Percentiles rank a stretch among this genome's conserved stretches.
Evolutionary conservation across 371 early-diverging fungal genomes (phyloP).

Genomic region (Sporodiniella umbellata): DNA sequence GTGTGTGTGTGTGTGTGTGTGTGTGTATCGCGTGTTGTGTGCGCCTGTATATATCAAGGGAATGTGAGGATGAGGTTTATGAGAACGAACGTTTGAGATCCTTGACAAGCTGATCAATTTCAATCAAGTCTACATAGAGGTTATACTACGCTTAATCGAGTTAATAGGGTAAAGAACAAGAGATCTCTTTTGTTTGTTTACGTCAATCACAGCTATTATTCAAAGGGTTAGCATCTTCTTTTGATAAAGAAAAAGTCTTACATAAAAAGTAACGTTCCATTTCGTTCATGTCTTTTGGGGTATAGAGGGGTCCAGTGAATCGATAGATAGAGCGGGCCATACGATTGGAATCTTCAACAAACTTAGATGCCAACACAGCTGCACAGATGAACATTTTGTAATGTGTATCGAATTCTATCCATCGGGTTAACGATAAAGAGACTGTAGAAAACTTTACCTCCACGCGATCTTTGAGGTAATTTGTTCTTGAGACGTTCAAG

Average conservation of each 20-base stretch:
- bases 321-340: slow-evolving; percentile 27
- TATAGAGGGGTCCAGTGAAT: slow-evolving; percentile 47
- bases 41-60: no score
- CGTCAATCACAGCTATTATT: no score
- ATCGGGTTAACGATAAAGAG: no score
- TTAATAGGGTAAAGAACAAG: not conserved
- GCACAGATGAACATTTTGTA: slow-evolving; percentile 72
- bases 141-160: slow-evolving; percentile 7
- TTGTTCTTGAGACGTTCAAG: slow-evolving; percentile 58
- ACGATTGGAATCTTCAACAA: slow-evolving; percentile 52
- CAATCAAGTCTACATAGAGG: slow-evolving; percentile 12
- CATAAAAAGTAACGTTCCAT: slow-evolving; percentile 50
- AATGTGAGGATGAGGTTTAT: slow-evolving; percentile 7
- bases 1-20: no score
- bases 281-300: slow-evolving; percentile 50
- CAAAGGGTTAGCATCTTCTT: no score
- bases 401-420: slow-evolving; percentile 64
- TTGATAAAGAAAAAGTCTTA: not conserved
- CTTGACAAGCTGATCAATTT: slow-evolving; percentile 14
- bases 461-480: slow-evolving; percentile 59
- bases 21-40: no score
- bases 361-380: slow-evolving; percentile 67
- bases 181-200: not conserved
- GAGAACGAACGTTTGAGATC: slow-evolving; percentile 12
- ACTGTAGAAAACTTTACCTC: slow-evolving; percentile 22